These are phyloP conservation scores for Urostyla sp. DNA, from an alignment of 73 alveolate genomes.

Conservation along the genomic window DNA sequence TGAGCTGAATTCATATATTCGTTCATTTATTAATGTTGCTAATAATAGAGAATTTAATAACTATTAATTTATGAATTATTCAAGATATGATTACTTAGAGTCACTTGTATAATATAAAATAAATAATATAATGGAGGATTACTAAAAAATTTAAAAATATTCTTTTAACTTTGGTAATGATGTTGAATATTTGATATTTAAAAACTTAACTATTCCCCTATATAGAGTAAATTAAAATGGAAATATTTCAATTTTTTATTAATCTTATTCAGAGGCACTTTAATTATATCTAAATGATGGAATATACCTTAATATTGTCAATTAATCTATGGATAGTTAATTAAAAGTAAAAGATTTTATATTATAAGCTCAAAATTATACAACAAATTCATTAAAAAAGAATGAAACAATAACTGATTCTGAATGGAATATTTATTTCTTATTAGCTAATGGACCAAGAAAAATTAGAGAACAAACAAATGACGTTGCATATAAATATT, in stretches of 20 bases:
- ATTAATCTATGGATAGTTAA: neutral
- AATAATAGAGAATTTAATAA: conserved; percentile 3
- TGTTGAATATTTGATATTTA: neutral
- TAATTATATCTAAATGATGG: conserved; percentile 2
- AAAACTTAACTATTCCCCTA: neutral
- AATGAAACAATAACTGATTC: neutral
- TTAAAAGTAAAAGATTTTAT: neutral
- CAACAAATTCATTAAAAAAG: neutral
- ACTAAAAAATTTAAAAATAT: neutral
- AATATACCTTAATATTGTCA: neutral
- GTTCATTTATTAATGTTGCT: conserved; percentile 25
- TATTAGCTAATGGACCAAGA: conserved; percentile 21
- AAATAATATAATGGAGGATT: neutral
- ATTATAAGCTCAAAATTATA: neutral
- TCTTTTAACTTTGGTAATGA: neutral
- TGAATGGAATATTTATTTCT: neutral
- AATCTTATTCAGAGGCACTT: conserved; percentile 14
- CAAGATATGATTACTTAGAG: neutral
- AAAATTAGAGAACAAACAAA: neutral
- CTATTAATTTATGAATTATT: neutral
- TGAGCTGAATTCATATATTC: conserved; percentile 18
- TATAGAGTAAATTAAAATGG: neutral
- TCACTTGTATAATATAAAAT: neutral
- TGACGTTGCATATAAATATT: neutral
- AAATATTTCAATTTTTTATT: neutral